Evolutionary conservation across 2,329 filamentous ascomycete species (phyloP).

Genomic region (Xylaria sp.): DNA sequence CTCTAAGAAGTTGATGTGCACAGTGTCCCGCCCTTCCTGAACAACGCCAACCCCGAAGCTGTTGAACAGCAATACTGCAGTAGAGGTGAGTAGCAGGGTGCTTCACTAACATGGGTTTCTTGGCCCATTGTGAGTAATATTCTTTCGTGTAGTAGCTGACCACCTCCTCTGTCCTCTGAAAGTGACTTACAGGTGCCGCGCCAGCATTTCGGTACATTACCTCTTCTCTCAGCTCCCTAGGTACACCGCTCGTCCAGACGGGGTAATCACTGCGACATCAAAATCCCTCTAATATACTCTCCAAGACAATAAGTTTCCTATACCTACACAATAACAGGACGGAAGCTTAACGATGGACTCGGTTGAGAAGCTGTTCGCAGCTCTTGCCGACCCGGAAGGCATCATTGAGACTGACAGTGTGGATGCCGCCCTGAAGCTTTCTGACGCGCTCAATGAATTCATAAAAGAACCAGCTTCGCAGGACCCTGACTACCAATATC

Average conservation of each 20-base stretch:
- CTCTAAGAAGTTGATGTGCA: background rate
- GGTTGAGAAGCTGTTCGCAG: slow-evolving; percentile 28
- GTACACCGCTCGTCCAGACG: background rate
- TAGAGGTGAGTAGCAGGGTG: background rate
- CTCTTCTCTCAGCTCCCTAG: background rate
- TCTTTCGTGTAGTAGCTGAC: background rate
- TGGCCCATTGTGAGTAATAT: background rate
- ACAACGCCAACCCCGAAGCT: background rate
- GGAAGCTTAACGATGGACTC: slow-evolving; percentile 1
- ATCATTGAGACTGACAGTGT: background rate
- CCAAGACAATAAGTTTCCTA: background rate
- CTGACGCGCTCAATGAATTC: background rate
- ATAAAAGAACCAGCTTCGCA: slow-evolving; percentile 7
- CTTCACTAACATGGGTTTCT: background rate
- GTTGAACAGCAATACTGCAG: background rate
- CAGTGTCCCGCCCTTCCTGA: background rate
- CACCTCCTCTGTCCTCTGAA: too few relatives aligned
- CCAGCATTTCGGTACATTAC: background rate
- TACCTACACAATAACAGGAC: background rate
- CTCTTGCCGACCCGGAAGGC: background rate
- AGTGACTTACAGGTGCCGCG: background rate
- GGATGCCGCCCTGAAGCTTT: background rate
- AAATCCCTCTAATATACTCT: too few relatives aligned
- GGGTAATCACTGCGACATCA: background rate
- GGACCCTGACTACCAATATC: slow-evolving; percentile 26